Evolutionary conservation across 2,329 filamentous ascomycete genomes (phyloP).

Genomic region (Teratosphaeria gauchensis): DNA sequence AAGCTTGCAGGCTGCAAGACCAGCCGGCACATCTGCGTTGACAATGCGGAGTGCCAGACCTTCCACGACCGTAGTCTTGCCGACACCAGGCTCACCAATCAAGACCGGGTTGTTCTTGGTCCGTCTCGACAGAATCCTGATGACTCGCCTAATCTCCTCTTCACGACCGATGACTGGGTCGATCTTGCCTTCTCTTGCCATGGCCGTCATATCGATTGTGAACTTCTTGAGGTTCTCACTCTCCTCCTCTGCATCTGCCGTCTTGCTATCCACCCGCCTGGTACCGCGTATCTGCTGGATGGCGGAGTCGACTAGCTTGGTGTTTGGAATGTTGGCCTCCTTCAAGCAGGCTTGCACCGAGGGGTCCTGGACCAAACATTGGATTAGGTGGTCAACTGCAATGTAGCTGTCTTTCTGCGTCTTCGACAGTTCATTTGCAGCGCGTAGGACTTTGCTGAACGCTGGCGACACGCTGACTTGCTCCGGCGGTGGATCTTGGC

Average conservation of each 20-base stretch:
- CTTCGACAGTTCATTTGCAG: slow-evolving; percentile 82
- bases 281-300: slow-evolving; percentile 86
- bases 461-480: slow-evolving; percentile 71
- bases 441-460: slow-evolving; percentile 72
- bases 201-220: slow-evolving; percentile 94
- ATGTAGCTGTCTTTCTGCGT: slow-evolving; percentile 96
- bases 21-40: slow-evolving; percentile 92
- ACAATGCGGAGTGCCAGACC: slow-evolving; percentile 91
- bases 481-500: slow-evolving; percentile 90
- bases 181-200: slow-evolving; percentile 95
- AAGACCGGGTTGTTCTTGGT: slow-evolving; percentile 99
- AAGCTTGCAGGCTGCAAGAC: slow-evolving; percentile 84
- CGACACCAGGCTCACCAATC: slow-evolving; percentile 95
- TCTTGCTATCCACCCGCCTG: slow-evolving; percentile 89
- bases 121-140: slow-evolving; percentile 81
- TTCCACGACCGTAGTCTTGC: slow-evolving; percentile 96
- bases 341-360: slow-evolving; percentile 64
- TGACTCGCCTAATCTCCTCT: slow-evolving; percentile 85
- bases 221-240: slow-evolving; percentile 96
- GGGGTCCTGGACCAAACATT: slow-evolving; percentile 68
- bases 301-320: slow-evolving; percentile 84
- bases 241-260: slow-evolving; percentile 83
- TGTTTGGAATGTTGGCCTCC: slow-evolving; percentile 83
- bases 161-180: slow-evolving; percentile 95
- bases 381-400: slow-evolving; percentile 89